These are phyloP conservation scores for Aureobasidium sp. DNA, from an alignment of 2,329 filamentous ascomycete genomes.

Conservation along the genomic window DNA sequence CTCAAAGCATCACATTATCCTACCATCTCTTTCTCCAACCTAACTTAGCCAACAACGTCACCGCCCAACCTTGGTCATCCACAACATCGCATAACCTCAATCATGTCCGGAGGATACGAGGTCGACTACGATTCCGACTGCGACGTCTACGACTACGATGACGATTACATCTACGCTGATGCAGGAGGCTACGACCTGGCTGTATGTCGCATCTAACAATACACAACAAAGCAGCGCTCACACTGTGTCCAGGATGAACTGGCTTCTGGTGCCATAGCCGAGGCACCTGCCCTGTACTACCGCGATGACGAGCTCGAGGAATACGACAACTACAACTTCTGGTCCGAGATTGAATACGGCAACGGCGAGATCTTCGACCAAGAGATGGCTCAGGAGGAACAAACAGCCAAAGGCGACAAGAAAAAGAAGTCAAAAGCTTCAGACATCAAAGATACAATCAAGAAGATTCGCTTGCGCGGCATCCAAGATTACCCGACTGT, in stretches of 20 bases:
- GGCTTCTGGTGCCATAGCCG: slow-evolving; percentile 41
- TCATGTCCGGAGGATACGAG: slow-evolving; percentile 3
- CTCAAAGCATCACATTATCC: not conserved
- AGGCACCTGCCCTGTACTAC: slow-evolving; percentile 33
- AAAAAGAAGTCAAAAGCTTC: slow-evolving; percentile 22
- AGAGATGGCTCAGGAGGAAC: slow-evolving; percentile 11
- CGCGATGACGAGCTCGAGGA: slow-evolving; percentile 31
- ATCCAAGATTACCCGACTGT: slow-evolving; percentile 11
- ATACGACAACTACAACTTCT: slow-evolving; percentile 44
- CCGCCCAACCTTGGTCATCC: not conserved
- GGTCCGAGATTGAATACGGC: slow-evolving; percentile 42
- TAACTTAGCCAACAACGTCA: not conserved
- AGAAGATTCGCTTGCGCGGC: slow-evolving; percentile 8
- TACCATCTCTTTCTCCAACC: not conserved
- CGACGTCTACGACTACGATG: slow-evolving; percentile 34
- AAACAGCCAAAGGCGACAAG: slow-evolving; percentile 23
- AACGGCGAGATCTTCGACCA: slow-evolving; percentile 40
- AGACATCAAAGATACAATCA: slow-evolving; percentile 17
- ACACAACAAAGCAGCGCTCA: not conserved
- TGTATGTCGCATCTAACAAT: slow-evolving; percentile 23
- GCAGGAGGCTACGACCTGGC: slow-evolving; percentile 34
- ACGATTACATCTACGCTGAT: slow-evolving; percentile 41
- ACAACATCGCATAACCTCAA: not conserved
- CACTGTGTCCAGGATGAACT: slow-evolving; percentile 37
- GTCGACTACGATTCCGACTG: slow-evolving; percentile 31